Evolutionary conservation across 441 rosid genomes (phyloP).

Genomic region (Mallotus repandus): DNA sequence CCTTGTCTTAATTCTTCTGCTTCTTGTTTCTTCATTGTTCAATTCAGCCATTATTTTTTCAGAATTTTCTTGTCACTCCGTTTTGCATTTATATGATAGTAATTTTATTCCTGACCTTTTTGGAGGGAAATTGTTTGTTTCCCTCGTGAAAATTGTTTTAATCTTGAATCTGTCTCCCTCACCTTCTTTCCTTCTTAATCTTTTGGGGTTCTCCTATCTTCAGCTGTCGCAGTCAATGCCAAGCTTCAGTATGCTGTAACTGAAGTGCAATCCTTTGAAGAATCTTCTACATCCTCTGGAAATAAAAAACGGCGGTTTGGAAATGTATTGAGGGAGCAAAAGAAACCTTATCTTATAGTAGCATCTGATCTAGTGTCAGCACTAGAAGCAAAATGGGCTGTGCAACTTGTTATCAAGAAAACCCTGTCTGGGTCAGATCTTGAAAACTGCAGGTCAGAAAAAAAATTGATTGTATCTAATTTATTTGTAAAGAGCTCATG

Average conservation of each 20-base stretch:
- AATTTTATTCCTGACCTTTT: neutral
- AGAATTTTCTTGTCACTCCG: neutral
- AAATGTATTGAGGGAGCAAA: constrained; percentile 60
- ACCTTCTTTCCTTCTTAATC: neutral
- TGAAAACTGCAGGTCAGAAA: constrained; percentile 84
- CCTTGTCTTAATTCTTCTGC: too few species aligned
- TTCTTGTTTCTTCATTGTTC: too few species aligned
- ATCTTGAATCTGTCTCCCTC: neutral
- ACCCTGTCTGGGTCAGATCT: constrained; percentile 76
- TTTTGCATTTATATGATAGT: neutral
- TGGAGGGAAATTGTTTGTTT: neutral
- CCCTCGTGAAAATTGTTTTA: neutral
- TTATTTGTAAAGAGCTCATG: neutral
- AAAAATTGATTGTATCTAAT: constrained; percentile 5
- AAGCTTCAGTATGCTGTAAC: constrained; percentile 90
- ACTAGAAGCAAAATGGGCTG: constrained; percentile 79
- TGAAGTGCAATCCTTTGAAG: constrained; percentile 58
- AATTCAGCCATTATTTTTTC: too few species aligned
- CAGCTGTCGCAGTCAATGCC: constrained; percentile 97
- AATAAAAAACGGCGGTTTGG: constrained; percentile 54
- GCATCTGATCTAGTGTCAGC: constrained; percentile 86
- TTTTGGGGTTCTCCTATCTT: constrained; percentile 19
- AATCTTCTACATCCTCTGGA: constrained; percentile 40
- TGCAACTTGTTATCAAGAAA: constrained; percentile 68
- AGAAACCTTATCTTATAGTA: constrained; percentile 60